A percentile compares a stretch with the other conserved stretches of the same genome.
phyloP scores from a whole-genome alignment of 306 rosid species.

The Ceratonia siliqua region DNA sequence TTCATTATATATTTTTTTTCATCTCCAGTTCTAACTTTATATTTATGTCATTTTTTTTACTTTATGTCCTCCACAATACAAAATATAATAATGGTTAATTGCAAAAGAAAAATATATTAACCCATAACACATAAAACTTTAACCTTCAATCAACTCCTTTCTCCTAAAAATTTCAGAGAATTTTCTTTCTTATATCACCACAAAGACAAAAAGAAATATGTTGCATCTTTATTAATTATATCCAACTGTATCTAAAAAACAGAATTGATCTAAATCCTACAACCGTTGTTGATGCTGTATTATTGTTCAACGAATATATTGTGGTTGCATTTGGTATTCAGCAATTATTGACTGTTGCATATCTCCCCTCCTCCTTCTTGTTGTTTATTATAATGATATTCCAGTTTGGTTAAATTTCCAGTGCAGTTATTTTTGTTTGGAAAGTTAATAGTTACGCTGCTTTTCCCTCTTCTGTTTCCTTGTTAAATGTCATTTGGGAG shows the following conservation, averaged over 20 bases:
- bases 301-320: not conserved
- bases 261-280: conserved; percentile 23
- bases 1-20: too few relatives aligned
- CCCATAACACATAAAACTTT: conserved; percentile 12
- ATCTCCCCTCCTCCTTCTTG: not conserved
- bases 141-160: conserved; percentile 13
- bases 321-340: not conserved
- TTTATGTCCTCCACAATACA: conserved; percentile 44
- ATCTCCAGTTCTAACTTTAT: too few relatives aligned
- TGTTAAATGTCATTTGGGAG: not conserved
- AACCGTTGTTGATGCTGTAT: not conserved
- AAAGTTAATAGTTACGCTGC: not conserved
- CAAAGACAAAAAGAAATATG: not conserved
- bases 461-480: not conserved
- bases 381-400: not conserved
- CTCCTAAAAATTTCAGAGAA: conserved; percentile 5
- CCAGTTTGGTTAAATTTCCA: not conserved
- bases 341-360: not conserved
- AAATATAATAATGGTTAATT: conserved; percentile 30
- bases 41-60: conserved; percentile 26
- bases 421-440: too few relatives aligned
- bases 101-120: conserved; percentile 6
- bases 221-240: conserved; percentile 10
- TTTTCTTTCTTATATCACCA: not conserved
- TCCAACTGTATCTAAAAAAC: conserved; percentile 3